These are phyloP conservation scores for Kentomonas sorsogonicus DNA, from an alignment of 208 protist genomes.

Conservation along the genomic window DNA sequence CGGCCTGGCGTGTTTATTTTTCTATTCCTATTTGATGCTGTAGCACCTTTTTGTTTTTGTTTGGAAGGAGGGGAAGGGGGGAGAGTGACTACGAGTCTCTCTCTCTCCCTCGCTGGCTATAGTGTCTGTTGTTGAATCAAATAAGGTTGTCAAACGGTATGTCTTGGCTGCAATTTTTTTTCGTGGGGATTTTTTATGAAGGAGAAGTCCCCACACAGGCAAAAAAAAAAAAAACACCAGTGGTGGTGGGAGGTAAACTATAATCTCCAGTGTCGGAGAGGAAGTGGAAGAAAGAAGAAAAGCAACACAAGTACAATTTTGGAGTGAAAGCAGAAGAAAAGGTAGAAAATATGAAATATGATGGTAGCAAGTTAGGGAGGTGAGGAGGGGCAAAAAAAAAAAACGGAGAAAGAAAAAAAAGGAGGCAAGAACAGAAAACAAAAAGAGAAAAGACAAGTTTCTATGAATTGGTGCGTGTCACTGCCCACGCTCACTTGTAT, in stretches of 20 bases:
- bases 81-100: too few species aligned
- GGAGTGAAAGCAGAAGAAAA: constrained; percentile 6
- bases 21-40: too few species aligned
- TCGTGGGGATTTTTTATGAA: not conserved
- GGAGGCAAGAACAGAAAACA: not conserved
- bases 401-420: constrained; percentile 7
- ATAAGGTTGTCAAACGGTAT: not conserved
- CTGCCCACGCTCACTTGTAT: not conserved
- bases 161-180: not conserved
- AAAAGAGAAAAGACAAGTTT: constrained; percentile 12
- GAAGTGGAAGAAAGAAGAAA: constrained; percentile 13
- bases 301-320: not conserved
- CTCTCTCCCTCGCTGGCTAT: too few species aligned
- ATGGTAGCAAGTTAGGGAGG: not conserved
- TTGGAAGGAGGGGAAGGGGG: too few species aligned
- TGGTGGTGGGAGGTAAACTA: not conserved
- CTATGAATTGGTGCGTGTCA: not conserved
- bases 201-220: not conserved
- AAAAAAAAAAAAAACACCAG: constrained; percentile 8
- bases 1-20: too few species aligned
- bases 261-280: constrained; percentile 5
- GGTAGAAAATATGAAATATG: constrained; percentile 3
- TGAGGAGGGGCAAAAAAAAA: constrained; percentile 4
- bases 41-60: too few species aligned
- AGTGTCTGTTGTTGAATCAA: not conserved